Conservation (phyloP, 2,329 filamentous ascomycete genomes). For the Aspergillus persii region DNA sequence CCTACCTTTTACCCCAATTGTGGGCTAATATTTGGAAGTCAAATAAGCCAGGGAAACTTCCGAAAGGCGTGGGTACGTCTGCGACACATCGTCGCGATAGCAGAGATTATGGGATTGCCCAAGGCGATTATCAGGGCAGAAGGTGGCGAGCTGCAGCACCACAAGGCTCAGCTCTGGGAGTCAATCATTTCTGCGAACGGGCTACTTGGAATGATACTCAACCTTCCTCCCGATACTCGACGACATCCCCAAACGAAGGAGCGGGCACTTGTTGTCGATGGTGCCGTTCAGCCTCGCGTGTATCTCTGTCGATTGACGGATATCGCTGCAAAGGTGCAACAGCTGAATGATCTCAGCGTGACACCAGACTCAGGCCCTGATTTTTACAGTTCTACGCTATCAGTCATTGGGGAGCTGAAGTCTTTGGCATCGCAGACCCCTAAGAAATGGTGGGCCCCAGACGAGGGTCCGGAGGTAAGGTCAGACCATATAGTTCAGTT, state of each 20-base stretch:
- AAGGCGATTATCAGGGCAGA: slow-evolving; percentile 1
- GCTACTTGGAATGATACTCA: slow-evolving; percentile 33
- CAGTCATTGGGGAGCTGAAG: slow-evolving; percentile 10
- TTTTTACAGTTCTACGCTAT: slow-evolving; percentile 9
- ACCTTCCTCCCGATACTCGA: slow-evolving; percentile 34
- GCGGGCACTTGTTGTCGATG: slow-evolving; percentile 4
- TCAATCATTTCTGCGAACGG: slow-evolving; percentile 33
- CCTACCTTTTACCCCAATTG: neutral
- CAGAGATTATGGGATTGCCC: slow-evolving; percentile 40
- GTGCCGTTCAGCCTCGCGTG: slow-evolving; percentile 9
- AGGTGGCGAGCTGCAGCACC: slow-evolving; percentile 8
- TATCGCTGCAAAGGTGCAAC: slow-evolving; percentile 11
- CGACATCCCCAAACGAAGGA: slow-evolving; percentile 13
- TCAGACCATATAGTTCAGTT: slow-evolving; percentile 16
- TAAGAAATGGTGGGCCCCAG: slow-evolving; percentile 11
- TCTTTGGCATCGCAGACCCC: slow-evolving; percentile 12
- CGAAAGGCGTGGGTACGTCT: slow-evolving; percentile 37
- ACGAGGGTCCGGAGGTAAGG: slow-evolving; percentile 1
- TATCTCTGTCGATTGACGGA: slow-evolving; percentile 12
- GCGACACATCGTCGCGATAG: slow-evolving; percentile 38
- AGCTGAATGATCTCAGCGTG: slow-evolving; percentile 11
- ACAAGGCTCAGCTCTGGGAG: slow-evolving; percentile 32
- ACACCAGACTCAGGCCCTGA: slow-evolving; percentile 4
- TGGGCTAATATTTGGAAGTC: slow-evolving; percentile 15
- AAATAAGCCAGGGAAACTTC: slow-evolving; percentile 34